Base-by-base conservation (phyloP, 106 monocot species). In the Dendrobium chrysotoxum region DNA sequence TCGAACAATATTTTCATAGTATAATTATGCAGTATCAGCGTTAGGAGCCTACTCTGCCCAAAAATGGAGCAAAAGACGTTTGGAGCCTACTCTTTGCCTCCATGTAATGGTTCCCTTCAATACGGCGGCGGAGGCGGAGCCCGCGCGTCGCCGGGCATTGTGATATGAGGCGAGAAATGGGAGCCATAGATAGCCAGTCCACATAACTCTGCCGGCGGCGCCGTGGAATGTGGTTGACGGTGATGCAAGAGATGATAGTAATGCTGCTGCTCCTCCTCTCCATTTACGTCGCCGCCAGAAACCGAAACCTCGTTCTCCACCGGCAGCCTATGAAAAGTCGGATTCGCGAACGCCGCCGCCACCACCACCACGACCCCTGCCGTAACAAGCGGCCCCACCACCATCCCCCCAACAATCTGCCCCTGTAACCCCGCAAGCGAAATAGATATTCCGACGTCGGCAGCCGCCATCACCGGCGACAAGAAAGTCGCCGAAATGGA, bases 401-500 rank as follows among this genome's bases (percentile, higher is more conserved):
- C 78, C 39, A 53, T 35, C 17, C 50, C 50, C 15, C 83, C 83
- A 18, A 83, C n/a, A 25, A 83, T 55, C 72, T 83, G 78, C 45
- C 83, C 83, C 72, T 78, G 55, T 13, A 78, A 72, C 57, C 78
- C 83, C 10, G 83, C 83, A n/a, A 83, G 21, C 26, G 77, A 53
- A 6, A 77, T 55, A 55, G 78, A 54, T 21, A 83, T 17, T 26
- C 78, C 54, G 28, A 46, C 30, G 21, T 4, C 41, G 21, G 31
- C 74, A 25, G 44, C 75, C 35, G 42, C 28, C 64, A 18, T 57
- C 75, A 66, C 79, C 50, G 81, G 87, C 15, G 83, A 83, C 45
- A 85, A 35, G 71, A 90, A 81, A 35, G 83, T 86, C 16, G 82
- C 80, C 23, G 84, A 86, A 23, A 89, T 70, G 4, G 86, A 89